A percentile compares a stretch with the other conserved stretches of the same genome.
Conservation (phyloP, 495 filamentous ascomycete genomes). For the Amniculicola lignicola region DNA sequence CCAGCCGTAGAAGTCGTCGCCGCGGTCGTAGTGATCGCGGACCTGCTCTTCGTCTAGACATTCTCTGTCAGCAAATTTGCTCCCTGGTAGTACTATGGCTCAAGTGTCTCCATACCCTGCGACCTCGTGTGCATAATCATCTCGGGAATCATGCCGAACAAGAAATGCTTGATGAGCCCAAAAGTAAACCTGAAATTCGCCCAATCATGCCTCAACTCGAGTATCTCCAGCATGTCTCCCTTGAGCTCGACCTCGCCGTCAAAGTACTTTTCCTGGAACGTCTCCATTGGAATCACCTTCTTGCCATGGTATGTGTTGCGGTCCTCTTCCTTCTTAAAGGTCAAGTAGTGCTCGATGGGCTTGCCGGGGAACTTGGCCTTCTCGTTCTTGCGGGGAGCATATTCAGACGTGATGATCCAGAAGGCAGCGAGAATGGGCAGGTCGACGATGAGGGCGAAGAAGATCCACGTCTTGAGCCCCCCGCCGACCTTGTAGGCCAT, state of each 20-base stretch:
- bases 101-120: conserved; percentile 66
- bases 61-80: not conserved
- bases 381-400: conserved; percentile 72
- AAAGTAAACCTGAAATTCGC: conserved; percentile 76
- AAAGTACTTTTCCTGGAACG: conserved; percentile 89
- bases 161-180: conserved; percentile 64
- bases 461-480: conserved; percentile 67
- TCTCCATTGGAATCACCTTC: conserved; percentile 81
- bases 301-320: conserved; percentile 67
- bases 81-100: too few relatives aligned
- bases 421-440: conserved; percentile 67
- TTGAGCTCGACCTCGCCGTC: conserved; percentile 83
- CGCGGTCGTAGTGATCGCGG: conserved; percentile 81
- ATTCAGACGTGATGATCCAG: conserved; percentile 65
- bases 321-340: conserved; percentile 75
- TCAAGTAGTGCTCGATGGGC: conserved; percentile 79
- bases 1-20: conserved; percentile 86
- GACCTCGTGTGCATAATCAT: conserved; percentile 74
- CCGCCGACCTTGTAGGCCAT: conserved; percentile 66
- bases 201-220: conserved; percentile 89
- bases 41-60: conserved; percentile 82
- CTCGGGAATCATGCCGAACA: conserved; percentile 71
- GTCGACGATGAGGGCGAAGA: conserved; percentile 63
- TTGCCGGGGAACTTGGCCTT: conserved; percentile 73
- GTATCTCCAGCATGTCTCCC: conserved; percentile 70